phyloP scores from a whole-genome alignment of 176 grass and related monocot species.

The Juncus inflexus region DNA sequence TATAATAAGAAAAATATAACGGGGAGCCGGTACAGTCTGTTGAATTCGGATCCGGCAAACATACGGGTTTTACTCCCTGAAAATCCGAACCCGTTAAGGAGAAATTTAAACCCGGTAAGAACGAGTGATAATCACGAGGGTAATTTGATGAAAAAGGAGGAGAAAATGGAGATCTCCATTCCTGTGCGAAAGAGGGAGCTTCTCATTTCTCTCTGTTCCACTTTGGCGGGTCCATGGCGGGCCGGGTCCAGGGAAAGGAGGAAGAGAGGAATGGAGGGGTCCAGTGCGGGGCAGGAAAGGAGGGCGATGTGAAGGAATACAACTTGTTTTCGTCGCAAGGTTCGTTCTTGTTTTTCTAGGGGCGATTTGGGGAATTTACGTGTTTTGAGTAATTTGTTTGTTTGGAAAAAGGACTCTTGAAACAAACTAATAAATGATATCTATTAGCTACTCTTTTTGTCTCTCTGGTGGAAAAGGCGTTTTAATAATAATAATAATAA shows the following conservation, averaged over 20 bases:
- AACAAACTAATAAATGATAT: too few species aligned
- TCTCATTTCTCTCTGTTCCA: slow-evolving; percentile 88
- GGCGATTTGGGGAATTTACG: slow-evolving; percentile 5
- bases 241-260: slow-evolving; percentile 36
- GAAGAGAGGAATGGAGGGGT: slow-evolving; percentile 41
- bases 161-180: slow-evolving; percentile 4
- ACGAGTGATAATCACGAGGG: slow-evolving; percentile 2
- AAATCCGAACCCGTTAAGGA: slow-evolving; percentile 19
- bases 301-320: slow-evolving; percentile 66
- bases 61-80: slow-evolving; percentile 18
- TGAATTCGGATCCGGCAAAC: slow-evolving; percentile 22
- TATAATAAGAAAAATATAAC: slow-evolving; percentile 27
- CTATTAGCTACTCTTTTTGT: too few species aligned
- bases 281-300: slow-evolving; percentile 48
- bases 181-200: slow-evolving; percentile 1
- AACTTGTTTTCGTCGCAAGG: slow-evolving; percentile 67
- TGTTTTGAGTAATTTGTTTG: slow-evolving; percentile 4
- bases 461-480: too few species aligned
- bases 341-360: slow-evolving; percentile 49
- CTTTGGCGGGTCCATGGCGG: slow-evolving; percentile 61
- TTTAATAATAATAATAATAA: too few species aligned
- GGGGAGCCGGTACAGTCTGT: slow-evolving; percentile 12
- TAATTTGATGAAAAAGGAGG: slow-evolving; percentile 9
- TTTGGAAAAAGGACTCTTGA: not conserved
- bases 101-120: not conserved